phyloP scores from a whole-genome alignment of 2,329 filamentous ascomycete species.

The Fusarium musae region DNA sequence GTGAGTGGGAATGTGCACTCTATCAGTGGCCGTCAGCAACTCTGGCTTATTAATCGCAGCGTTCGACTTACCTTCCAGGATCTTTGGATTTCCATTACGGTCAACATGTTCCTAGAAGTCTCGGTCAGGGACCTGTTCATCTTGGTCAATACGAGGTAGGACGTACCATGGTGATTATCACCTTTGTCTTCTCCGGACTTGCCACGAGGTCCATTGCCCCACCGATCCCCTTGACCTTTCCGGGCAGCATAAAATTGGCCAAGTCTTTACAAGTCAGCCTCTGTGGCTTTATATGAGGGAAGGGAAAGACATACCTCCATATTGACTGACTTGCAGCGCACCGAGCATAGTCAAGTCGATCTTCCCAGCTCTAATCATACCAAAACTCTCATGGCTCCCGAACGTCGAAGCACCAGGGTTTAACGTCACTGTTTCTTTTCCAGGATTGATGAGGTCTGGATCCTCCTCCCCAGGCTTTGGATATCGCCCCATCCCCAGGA shows the following conservation, averaged over 20 bases:
- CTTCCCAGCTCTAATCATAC: constrained; percentile 86
- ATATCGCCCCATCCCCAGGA: constrained; percentile 76
- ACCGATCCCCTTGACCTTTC: constrained; percentile 92
- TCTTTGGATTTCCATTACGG: constrained; percentile 92
- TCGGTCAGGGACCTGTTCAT: no score
- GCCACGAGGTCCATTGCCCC: constrained; percentile 93
- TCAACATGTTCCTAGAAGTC: constrained; percentile 77
- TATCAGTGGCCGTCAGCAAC: not conserved
- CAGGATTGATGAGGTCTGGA: constrained; percentile 88
- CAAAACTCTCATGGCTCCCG: constrained; percentile 81
- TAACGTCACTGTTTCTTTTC: constrained; percentile 89
- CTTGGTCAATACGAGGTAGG: no score
- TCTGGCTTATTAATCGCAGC: not conserved
- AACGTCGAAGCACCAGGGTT: constrained; percentile 81
- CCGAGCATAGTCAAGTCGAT: constrained; percentile 88
- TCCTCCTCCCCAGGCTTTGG: constrained; percentile 80
- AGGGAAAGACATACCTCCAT: constrained; percentile 49
- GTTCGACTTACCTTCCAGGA: constrained; percentile 74
- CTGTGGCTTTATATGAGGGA: accelerated
- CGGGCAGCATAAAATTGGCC: constrained; percentile 91
- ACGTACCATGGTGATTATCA: constrained; percentile 81
- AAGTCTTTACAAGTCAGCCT: constrained; percentile 62
- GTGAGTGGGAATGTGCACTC: constrained; percentile 87
- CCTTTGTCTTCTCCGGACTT: constrained; percentile 85
- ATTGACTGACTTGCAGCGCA: constrained; percentile 85